Evolutionary conservation across 495 filamentous ascomycete species (phyloP), one percentile per base, ranked within the genome.

Genomic region (Annulohypoxylon maeteangense): DNA sequence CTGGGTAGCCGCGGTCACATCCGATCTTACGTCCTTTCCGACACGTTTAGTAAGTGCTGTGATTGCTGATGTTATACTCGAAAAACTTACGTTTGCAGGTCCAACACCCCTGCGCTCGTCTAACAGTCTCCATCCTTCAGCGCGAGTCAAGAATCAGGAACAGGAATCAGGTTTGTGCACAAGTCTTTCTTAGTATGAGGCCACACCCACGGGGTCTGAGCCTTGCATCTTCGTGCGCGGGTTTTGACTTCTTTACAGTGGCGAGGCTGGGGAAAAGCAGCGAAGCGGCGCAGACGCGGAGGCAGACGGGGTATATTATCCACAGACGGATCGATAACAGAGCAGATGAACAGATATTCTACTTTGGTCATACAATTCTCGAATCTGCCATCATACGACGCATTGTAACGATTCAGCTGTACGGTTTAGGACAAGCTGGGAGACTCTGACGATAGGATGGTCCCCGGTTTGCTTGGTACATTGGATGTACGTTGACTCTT

Each of bases 1-100:
- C 76, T 58, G 79, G 79, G 60, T 78, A 68, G 44, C 67, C 69
- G 62, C 75, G 79, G 71, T 81, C 79, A 67, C 79, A 81, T 55
- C 78, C 78, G 58, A 79, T 79, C 69, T 79, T 79, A 63, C 78
- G 78, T 38, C 72, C 78, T 79, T 75, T 60, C 42, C 38, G 20
- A 42, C 29, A 48, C 45, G 54, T 56, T 73, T 73, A 65, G 65
- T 73, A 65, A 62, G 10, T 65, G 47, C 61, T 44, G 48, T 20
- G 60, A 65, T 36, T 66, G 68, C 70, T 73, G 70, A 73, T 73
- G 70, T 73, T 73, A 73, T 68, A 73, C 54, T 57, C 65, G 18
- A 42, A 47, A 74, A 38, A 76, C 76, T 77, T 70, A 79, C 78
- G 72, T 75, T 77, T 79, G 67, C 78, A 79, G 12, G 78, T 79